A percentile compares a stretch with the other conserved stretches of the same genome.
phyloP scores from a whole-genome alignment of 2,329 filamentous ascomycete genomes.

The Aureobasidium mangrovei region DNA sequence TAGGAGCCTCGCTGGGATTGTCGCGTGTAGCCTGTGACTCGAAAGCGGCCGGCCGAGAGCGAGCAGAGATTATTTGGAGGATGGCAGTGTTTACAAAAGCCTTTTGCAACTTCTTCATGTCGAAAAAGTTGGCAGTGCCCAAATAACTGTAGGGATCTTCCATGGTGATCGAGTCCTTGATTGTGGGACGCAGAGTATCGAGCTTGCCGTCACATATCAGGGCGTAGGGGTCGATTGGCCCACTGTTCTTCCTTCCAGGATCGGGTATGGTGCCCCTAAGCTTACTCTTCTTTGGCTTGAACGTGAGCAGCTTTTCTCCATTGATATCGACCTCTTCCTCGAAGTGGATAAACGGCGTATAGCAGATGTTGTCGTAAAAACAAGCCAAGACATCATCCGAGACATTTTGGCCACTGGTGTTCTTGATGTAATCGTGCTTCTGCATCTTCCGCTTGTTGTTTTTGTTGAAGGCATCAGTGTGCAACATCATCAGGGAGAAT shows the following conservation, averaged over 20 bases:
- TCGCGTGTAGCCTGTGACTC: constrained; percentile 77
- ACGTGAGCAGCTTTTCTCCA: constrained; percentile 60
- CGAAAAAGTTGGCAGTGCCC: constrained; percentile 64
- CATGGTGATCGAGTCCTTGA: constrained; percentile 85
- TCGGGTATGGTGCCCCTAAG: constrained; percentile 59
- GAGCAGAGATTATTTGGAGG: constrained; percentile 86
- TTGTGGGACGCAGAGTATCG: constrained; percentile 69
- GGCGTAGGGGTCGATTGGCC: constrained; percentile 77
- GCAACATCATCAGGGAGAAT: constrained; percentile 90
- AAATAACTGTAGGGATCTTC: constrained; percentile 89
- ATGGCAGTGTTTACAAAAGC: constrained; percentile 88
- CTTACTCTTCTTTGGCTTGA: constrained; percentile 63
- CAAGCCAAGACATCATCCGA: constrained; percentile 88
- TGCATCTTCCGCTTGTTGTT: constrained; percentile 99
- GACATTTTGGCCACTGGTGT: constrained; percentile 84
- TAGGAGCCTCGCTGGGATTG: constrained; percentile 78
- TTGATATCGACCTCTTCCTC: constrained; percentile 83
- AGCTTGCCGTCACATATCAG: constrained; percentile 86
- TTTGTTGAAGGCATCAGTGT: constrained; percentile 99
- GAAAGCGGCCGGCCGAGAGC: constrained; percentile 90
- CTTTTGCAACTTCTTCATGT: constrained; percentile 73
- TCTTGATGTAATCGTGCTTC: constrained; percentile 88
- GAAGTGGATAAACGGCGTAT: constrained; percentile 96
- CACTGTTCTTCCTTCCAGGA: constrained; percentile 61
- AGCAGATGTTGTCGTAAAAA: constrained; percentile 97